Conservation (phyloP, 768 basidiomycete species). For the Mycena galericulata region DNA sequence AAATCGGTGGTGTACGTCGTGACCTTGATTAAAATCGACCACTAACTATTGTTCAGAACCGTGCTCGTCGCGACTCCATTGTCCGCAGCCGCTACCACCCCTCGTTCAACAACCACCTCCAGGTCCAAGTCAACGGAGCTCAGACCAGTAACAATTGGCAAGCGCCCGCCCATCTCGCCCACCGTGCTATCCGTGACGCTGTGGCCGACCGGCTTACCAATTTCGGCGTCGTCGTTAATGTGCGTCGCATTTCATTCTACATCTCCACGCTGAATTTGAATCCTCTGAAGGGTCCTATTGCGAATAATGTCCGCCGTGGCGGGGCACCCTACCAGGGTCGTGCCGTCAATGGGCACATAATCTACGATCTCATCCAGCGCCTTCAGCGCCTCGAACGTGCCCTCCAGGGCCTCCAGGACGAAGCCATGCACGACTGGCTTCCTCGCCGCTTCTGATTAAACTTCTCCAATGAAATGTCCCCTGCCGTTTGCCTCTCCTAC, state of each 20-base stretch:
- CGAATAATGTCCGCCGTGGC: neutral
- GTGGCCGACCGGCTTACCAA: neutral
- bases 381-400: slow-evolving; percentile 6
- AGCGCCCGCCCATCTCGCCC: neutral
- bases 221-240: neutral
- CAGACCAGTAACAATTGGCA: neutral
- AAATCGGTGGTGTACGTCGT: no score
- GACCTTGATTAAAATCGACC: no score
- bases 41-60: no score
- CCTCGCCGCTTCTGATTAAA: neutral
- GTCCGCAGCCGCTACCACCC: no score
- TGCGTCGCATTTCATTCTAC: neutral
- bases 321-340: neutral
- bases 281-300: neutral
- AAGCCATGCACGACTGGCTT: neutral
- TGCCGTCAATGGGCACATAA: neutral
- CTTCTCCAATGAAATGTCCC: no score
- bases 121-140: no score
- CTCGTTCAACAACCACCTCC: no score
- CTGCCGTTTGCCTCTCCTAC: no score
- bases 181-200: neutral
- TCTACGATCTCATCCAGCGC: neutral
- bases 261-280: no score
- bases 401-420: neutral
- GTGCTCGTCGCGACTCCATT: no score